Evolutionary conservation across 352 stramenopile genomes (phyloP), one percentile per base, ranked within the genome.

Genomic region (Phytopythium chamaehyphon): DNA sequence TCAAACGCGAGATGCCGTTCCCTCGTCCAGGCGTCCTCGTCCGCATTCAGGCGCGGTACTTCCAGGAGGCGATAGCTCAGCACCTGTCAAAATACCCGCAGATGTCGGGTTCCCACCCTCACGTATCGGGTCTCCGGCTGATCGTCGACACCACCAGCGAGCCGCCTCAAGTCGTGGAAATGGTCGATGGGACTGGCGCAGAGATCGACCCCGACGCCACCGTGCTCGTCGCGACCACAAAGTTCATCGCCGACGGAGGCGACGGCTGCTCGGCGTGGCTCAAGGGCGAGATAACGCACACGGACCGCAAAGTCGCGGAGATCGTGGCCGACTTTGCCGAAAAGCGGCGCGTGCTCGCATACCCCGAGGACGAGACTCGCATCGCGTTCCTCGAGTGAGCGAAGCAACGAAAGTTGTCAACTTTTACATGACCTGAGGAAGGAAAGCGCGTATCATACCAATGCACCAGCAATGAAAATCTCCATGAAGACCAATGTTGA

Each of bases 1-100:
- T 92, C 19, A 51, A 81, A 28, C 72, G 79, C 39, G 82, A 92
- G 49, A 77, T 90, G 65, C 82, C 82, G 15, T 92, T 92, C 55
- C 76, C 76, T 15, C 58, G 66, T 6, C 65, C 62, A 1, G 72
- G 69, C 16, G 66, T 76, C 31, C 58, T 83, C 14, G 57, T 92
- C 35, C 62, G 71, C 22, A 83, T 89, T 19, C 40, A 67, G 40
- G 71, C 61, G 12, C 43, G 54, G 5, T 53, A 83, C 57, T 71
- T 92, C 23, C 57, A 63, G 26, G 65, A 84, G 31, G 81, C 71
- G 14, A 68, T 92, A 18, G 49, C 65, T 15, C 72, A 90, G 54
- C 78, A 92, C 44, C 57, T 90, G 14, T 54, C 47, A 44, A 74
- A 76, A 19, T 88, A 84, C 33, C 69, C 66, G 21, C 69, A 76